A percentile compares a stretch with the other conserved stretches of the same genome.
Evolutionary conservation across 176 grass and related monocot genomes (phyloP).

Genomic region (Zoysia japonica): DNA sequence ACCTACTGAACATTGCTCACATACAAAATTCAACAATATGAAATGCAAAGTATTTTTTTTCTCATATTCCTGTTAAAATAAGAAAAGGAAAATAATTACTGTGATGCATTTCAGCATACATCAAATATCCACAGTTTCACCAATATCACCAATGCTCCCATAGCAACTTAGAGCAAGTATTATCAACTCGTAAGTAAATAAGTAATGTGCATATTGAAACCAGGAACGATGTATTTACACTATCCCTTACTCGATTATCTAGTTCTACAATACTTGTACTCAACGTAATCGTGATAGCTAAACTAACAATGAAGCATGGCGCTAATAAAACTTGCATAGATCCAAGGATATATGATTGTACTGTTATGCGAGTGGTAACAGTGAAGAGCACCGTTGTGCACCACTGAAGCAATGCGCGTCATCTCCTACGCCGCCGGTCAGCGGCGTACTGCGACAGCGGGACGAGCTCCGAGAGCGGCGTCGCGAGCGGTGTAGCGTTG

Average conservation of each 20-base stretch:
- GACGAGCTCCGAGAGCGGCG: conserved; percentile 74
- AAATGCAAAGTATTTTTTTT: too few species aligned
- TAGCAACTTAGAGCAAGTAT: too few species aligned
- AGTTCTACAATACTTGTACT: conserved; percentile 40
- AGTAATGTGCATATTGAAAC: too few species aligned
- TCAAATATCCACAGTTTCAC: too few species aligned
- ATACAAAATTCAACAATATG: too few species aligned
- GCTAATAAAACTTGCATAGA: neutral
- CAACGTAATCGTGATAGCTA: conserved; percentile 5
- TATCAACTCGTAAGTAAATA: too few species aligned
- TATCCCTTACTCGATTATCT: conserved; percentile 29
- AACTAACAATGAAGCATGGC: conserved; percentile 35
- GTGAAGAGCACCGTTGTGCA: conserved; percentile 38
- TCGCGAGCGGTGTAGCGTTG: conserved; percentile 61
- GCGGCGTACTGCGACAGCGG: conserved; percentile 83
- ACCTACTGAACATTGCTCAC: too few species aligned
- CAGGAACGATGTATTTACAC: conserved; percentile 42
- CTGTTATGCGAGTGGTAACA: neutral
- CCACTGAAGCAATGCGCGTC: conserved; percentile 10
- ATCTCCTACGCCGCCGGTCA: conserved; percentile 61
- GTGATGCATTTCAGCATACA: too few species aligned
- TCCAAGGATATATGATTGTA: neutral
- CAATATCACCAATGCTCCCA: too few species aligned
- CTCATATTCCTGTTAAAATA: too few species aligned
- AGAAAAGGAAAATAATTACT: too few species aligned